These are phyloP conservation scores for Lecanicillium sp. DNA, from an alignment of 2,329 filamentous ascomycete genomes.

Conservation along the genomic window DNA sequence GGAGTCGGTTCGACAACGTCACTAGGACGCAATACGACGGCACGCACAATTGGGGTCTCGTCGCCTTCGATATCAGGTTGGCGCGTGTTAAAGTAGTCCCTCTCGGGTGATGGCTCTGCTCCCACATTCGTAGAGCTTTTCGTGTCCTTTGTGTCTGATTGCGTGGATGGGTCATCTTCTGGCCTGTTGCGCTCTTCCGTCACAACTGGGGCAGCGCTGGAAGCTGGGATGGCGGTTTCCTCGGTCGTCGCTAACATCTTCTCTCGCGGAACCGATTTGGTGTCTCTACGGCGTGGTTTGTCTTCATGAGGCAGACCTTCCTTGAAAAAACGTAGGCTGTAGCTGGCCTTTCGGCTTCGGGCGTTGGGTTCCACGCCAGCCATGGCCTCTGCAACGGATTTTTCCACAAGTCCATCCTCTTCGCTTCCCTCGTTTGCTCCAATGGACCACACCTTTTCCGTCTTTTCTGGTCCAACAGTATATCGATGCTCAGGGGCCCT, in stretches of 20 bases:
- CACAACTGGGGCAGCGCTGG: slow-evolving; percentile 4
- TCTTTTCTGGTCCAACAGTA: slow-evolving; percentile 44
- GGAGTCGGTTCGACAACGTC: not conserved
- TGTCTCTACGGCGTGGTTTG: slow-evolving; percentile 44
- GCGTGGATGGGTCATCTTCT: not conserved
- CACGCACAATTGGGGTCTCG: slow-evolving; percentile 6
- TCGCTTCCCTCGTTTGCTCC: slow-evolving; percentile 40
- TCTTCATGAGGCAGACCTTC: slow-evolving; percentile 54
- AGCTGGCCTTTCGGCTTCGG: slow-evolving; percentile 59
- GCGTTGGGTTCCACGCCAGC: slow-evolving; percentile 54
- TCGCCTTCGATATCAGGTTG: slow-evolving; percentile 3
- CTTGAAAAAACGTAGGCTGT: slow-evolving; percentile 59
- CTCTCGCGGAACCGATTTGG: slow-evolving; percentile 27
- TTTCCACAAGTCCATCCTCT: slow-evolving; percentile 51
- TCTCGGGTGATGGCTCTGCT: slow-evolving; percentile 12
- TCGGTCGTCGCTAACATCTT: slow-evolving; percentile 30
- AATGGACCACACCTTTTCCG: slow-evolving; percentile 58
- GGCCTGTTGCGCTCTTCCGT: not conserved
- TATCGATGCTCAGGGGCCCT: slow-evolving; percentile 32
- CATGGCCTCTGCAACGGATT: slow-evolving; percentile 55
- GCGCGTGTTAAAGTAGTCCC: not conserved
- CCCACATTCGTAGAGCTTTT: slow-evolving; percentile 4
- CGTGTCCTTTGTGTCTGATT: not conserved
- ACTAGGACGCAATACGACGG: slow-evolving; percentile 11
- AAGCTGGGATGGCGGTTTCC: slow-evolving; percentile 12